Evolutionary conservation across 1,284 basidiomycete species (phyloP).

Genomic region (Pseudozyma sp.): DNA sequence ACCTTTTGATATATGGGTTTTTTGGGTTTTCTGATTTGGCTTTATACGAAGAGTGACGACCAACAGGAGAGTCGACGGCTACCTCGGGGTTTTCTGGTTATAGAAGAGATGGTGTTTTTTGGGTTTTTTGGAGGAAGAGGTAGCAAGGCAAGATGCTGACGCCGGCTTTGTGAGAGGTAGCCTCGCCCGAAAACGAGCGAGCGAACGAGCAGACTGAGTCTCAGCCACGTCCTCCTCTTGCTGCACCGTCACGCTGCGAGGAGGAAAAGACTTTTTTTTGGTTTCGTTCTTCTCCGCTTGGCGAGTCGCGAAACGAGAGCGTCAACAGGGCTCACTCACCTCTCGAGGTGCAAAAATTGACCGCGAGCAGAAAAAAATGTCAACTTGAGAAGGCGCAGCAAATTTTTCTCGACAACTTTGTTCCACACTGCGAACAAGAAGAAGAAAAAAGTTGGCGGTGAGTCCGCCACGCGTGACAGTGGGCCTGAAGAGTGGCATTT

Average conservation of each 20-base stretch:
- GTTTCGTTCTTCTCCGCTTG: neutral
- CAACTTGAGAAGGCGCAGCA: neutral
- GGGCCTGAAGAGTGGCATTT: neutral
- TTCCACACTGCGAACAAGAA: slow-evolving; percentile 2
- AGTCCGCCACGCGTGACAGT: slow-evolving; percentile 9
- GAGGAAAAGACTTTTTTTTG: neutral
- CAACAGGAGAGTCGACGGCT: slow-evolving; percentile 22
- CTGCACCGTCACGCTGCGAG: slow-evolving; percentile 6
- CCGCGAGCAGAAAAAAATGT: neutral
- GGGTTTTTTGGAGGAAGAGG: slow-evolving; percentile 44
- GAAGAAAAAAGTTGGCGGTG: neutral
- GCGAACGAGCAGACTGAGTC: neutral
- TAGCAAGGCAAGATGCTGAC: slow-evolving; percentile 28
- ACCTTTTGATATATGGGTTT: slow-evolving; percentile 42
- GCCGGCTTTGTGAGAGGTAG: slow-evolving; percentile 8
- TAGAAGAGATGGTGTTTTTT: slow-evolving; percentile 45
- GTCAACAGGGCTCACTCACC: neutral
- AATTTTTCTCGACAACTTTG: neutral
- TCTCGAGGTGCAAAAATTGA: neutral
- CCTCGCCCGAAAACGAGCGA: neutral
- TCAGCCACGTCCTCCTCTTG: neutral
- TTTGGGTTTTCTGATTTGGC: slow-evolving; percentile 38
- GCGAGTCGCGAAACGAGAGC: slow-evolving; percentile 1
- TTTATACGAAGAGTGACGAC: slow-evolving; percentile 43
- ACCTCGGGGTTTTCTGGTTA: slow-evolving; percentile 39